Base-by-base conservation (phyloP, 495 filamentous ascomycete species). In the Mycothermus thermophilus region DNA sequence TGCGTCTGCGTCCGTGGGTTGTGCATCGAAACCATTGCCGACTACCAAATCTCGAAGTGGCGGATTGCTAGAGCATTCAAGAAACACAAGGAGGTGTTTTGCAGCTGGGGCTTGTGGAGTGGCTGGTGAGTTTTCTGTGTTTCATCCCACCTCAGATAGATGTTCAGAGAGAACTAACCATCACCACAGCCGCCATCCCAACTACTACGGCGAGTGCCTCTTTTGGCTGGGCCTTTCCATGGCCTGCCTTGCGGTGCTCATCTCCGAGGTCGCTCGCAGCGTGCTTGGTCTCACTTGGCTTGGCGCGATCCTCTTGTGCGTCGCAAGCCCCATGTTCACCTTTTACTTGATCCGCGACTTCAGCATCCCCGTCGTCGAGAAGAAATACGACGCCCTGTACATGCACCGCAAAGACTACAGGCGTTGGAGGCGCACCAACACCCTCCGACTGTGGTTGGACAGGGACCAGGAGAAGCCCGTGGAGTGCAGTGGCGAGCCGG, bases 181-280 rank as follows among this genome's bases (percentile, higher is more conserved):
- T 10, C 16, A 6, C 19, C 7, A 5, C 46, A 72, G 69, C 21
- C 54, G 72, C 21, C 75, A 75, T 54, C 77, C 75, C 5, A 79
- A 80, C 38, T 80, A 80, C 50, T 74, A 75, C 38, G 77, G 77
- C 2, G 77, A 82, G 48, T 59, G 54, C 10, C 74, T 69, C 20
- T 46, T 81, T 15, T 82, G 76, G 77, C 69, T 63, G 1, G 76
- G 78, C 1, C 66, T 77, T 20, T 71, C 74, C 1, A 60, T 63
- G 7, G 32, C 58, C 1, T 59, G 69, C 11, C 66, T 55, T 0
- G 68, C 71, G 0, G 60, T 73, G 6, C 44, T 80, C 33, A 30
- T 63, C 2, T 51, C 59, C 40, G 47, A 16, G 24, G 62, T 42
- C 46, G 68, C 33, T 39, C 51, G 62, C 47, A 46, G 52, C n/a